A percentile compares a stretch with the other conserved stretches of the same genome.
phyloP scores from a whole-genome alignment of 495 filamentous ascomycete genomes.

The Neohortaea acidophila region DNA sequence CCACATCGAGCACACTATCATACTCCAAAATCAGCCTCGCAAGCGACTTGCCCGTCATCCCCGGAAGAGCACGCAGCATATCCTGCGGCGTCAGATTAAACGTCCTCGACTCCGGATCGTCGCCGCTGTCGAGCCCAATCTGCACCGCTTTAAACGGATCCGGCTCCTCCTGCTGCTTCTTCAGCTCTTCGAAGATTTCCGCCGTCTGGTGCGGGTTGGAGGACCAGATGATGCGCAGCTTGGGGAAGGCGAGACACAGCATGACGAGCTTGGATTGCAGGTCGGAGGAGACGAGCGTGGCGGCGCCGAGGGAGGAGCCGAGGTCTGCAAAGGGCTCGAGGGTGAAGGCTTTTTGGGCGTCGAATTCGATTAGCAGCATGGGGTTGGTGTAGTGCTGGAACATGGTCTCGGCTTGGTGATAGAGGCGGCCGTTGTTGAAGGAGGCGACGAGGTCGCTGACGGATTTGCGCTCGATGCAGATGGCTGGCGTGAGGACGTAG shows the following conservation, averaged over 20 bases:
- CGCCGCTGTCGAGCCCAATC: conserved; percentile 54
- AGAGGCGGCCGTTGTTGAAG: conserved; percentile 80
- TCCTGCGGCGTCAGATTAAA: conserved; percentile 63
- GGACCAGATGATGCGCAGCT: conserved; percentile 83
- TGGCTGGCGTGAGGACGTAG: conserved; percentile 78
- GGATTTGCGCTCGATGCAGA: conserved; percentile 90
- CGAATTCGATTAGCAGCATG: conserved; percentile 92
- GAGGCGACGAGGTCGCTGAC: conserved; percentile 81
- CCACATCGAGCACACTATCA: conserved; percentile 65
- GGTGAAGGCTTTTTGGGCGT: conserved; percentile 92
- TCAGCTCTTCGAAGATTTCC: conserved; percentile 87
- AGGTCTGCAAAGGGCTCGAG: conserved; percentile 82
- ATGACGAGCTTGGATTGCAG: conserved; percentile 86
- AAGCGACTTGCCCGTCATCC: conserved; percentile 65
- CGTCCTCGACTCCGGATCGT: conserved; percentile 42
- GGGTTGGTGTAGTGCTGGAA: conserved; percentile 78
- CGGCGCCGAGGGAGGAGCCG: conserved; percentile 44
- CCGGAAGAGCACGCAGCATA: conserved; percentile 75
- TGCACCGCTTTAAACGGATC: conserved; percentile 78
- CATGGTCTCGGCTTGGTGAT: conserved; percentile 88
- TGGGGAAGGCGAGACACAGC: conserved; percentile 81
- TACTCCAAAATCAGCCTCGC: conserved; percentile 53
- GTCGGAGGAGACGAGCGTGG: conserved; percentile 45
- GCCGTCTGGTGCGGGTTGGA: conserved; percentile 89
- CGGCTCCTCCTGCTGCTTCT: conserved; percentile 74